Evolutionary conservation across 768 basidiomycete genomes (phyloP).

Genomic region (Agrocybe praecox): DNA sequence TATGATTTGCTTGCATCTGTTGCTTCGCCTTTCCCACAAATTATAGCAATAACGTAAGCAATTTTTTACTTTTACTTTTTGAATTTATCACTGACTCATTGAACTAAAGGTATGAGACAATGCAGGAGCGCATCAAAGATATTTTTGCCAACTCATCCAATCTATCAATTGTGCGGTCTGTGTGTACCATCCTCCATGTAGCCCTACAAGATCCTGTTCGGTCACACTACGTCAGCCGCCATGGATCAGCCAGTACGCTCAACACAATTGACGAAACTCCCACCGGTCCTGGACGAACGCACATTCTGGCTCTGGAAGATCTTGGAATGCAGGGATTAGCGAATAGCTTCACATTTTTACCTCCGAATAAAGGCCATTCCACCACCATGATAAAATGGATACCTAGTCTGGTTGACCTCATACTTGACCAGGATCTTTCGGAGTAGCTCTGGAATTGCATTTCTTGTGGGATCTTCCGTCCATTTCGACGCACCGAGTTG

Average conservation of each 20-base stretch:
- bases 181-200: conserved; percentile 76
- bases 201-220: conserved; percentile 57
- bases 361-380: conserved; percentile 52
- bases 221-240: conserved; percentile 32
- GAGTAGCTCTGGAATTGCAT: not conserved
- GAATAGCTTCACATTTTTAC: conserved; percentile 72
- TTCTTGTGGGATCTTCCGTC: conserved; percentile 3
- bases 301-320: conserved; percentile 66
- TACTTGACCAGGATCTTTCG: conserved; percentile 27
- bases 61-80: conserved; percentile 1
- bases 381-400: conserved; percentile 78
- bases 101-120: conserved; percentile 68
- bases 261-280: conserved; percentile 60
- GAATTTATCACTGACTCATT: conserved; percentile 3
- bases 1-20: conserved; percentile 78
- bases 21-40: conserved; percentile 68
- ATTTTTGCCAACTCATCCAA: conserved; percentile 74
- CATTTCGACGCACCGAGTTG: too few relatives aligned
- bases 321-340: conserved; percentile 74
- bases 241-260: conserved; percentile 66
- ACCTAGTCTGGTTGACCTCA: conserved; percentile 44
- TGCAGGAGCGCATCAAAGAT: conserved; percentile 77
- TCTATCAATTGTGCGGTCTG: conserved; percentile 66
- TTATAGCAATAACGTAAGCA: conserved; percentile 67
- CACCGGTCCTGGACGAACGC: conserved; percentile 51